Evolutionary conservation across 1,284 basidiomycete genomes (phyloP).

Genomic region (Trametes hirsuta): DNA sequence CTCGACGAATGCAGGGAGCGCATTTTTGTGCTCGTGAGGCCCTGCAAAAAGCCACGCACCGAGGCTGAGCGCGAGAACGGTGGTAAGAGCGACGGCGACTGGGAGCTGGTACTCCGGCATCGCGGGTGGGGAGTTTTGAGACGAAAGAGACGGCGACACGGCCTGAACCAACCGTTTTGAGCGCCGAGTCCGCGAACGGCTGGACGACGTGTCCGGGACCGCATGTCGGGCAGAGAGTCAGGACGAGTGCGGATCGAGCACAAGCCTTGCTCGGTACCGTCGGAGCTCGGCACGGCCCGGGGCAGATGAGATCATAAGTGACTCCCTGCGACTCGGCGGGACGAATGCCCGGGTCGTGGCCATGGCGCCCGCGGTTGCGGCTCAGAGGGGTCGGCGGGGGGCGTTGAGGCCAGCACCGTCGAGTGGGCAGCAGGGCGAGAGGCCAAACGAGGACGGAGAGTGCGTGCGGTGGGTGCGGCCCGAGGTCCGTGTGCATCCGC

Average conservation of each 20-base stretch:
- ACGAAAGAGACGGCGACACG: not conserved
- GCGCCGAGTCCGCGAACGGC: not conserved
- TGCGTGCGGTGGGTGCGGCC: too few species aligned
- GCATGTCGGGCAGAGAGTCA: not conserved
- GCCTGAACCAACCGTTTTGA: not conserved
- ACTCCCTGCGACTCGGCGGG: too few species aligned
- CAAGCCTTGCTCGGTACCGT: not conserved
- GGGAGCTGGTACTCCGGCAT: conserved; percentile 66
- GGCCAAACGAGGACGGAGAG: too few species aligned
- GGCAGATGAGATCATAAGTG: too few species aligned
- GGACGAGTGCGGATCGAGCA: not conserved
- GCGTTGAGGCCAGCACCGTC: too few species aligned
- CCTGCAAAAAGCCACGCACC: conserved; percentile 44
- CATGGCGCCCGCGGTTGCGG: too few species aligned
- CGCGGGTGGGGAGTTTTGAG: not conserved
- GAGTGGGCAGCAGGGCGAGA: too few species aligned
- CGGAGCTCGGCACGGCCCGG: not conserved
- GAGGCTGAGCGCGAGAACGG: conserved; percentile 48
- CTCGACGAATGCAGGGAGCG: conserved; percentile 51
- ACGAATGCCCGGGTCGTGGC: too few species aligned
- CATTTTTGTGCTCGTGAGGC: conserved; percentile 54
- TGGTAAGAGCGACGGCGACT: conserved; percentile 52
- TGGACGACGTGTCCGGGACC: too few species aligned
- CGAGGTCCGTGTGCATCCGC: too few species aligned
- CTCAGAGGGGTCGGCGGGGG: too few species aligned